phyloP scores from a whole-genome alignment of 164 flowering plant genomes.

The Sextonia rubra region DNA sequence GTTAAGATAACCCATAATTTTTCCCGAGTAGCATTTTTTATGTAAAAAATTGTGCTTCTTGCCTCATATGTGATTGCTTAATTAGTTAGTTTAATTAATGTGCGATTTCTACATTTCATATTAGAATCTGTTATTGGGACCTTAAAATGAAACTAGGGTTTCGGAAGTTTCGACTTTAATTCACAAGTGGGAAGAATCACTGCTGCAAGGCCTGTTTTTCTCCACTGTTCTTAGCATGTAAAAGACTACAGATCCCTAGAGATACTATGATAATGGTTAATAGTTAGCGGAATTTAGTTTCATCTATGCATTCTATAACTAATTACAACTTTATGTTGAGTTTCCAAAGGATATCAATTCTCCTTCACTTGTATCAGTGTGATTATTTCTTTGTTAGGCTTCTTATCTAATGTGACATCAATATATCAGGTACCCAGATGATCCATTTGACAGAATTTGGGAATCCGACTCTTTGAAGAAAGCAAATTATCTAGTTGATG shows the following conservation, averaged over 20 bases:
- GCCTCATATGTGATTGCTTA: no score
- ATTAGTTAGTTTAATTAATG: no score
- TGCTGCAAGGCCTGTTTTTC: neutral
- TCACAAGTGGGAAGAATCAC: no score
- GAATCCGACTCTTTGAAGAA: constrained; percentile 72
- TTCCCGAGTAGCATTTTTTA: no score
- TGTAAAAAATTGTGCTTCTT: no score
- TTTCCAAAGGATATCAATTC: neutral
- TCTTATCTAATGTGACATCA: neutral
- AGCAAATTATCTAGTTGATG: constrained; percentile 95
- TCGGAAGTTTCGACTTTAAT: no score
- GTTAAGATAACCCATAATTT: no score
- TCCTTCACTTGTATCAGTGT: neutral
- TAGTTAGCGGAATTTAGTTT: neutral
- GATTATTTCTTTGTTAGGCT: neutral
- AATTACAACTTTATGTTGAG: no score
- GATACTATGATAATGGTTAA: neutral
- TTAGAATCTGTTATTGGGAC: no score
- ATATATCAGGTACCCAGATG: constrained; percentile 89
- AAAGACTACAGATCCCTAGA: neutral
- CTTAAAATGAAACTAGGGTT: no score
- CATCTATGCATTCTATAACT: neutral
- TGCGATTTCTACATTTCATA: no score
- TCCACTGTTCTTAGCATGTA: neutral
- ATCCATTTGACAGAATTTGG: constrained; percentile 98